phyloP scores from a whole-genome alignment of 352 stramenopile genomes.

The Blastocystis sp. region DNA sequence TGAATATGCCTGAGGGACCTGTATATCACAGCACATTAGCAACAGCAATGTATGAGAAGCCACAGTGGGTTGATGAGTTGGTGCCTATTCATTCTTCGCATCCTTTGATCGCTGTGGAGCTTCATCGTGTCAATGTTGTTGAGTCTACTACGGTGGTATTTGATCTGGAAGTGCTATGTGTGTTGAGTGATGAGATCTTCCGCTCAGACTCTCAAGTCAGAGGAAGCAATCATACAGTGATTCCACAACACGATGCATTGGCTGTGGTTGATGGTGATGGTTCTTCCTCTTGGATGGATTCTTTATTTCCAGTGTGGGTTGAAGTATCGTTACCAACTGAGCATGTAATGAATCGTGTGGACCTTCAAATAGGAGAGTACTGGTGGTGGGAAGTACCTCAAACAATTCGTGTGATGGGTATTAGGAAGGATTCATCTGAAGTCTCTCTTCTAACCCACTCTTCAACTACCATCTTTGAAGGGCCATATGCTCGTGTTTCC shows the following conservation, averaged over 20 bases:
- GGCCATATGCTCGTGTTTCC: not conserved
- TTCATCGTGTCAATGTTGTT: not conserved
- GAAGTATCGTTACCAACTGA: not conserved
- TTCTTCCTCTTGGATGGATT: not conserved
- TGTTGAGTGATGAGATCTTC: not conserved
- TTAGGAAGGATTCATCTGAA: not conserved
- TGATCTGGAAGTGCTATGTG: not conserved
- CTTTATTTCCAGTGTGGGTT: not conserved
- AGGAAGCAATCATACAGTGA: not conserved
- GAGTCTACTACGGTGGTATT: not conserved
- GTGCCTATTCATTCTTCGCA: not conserved
- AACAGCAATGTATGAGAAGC: not conserved
- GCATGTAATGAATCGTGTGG: not conserved
- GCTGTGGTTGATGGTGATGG: not conserved
- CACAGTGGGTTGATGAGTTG: not conserved
- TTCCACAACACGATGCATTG: not conserved
- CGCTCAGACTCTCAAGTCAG: not conserved
- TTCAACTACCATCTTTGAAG: not conserved
- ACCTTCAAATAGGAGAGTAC: not conserved
- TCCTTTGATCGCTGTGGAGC: not conserved
- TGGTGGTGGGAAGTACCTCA: constrained; percentile 5
- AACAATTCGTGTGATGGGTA: not conserved
- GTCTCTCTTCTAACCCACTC: not conserved
- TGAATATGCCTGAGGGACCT: not conserved
- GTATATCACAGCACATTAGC: constrained; percentile 17